Conservation (phyloP, 83 land plant genomes). For the Diphasiastrum complanatum region DNA sequence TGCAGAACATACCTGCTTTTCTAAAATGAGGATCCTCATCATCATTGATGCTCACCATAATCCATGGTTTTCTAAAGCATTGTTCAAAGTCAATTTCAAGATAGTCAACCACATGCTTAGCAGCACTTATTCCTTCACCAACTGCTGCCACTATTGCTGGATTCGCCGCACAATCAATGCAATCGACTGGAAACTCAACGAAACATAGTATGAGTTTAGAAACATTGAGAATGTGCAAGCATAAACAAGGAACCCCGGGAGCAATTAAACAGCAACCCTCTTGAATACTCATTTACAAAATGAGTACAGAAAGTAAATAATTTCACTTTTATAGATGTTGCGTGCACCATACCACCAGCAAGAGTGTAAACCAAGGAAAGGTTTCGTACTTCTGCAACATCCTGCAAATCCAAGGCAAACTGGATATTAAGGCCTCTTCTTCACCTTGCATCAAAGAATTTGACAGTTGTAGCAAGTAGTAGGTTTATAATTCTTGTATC, state of each 20-base stretch:
- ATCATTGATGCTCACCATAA: slow-evolving; percentile 94
- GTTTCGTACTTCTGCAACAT: slow-evolving; percentile 79
- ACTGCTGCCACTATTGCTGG: slow-evolving; percentile 73
- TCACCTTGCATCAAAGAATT: too few species aligned
- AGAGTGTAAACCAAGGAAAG: slow-evolving; percentile 88
- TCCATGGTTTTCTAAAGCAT: slow-evolving; percentile 61
- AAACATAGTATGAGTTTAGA: neutral
- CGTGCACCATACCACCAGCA: slow-evolving; percentile 59
- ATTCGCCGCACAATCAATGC: slow-evolving; percentile 98
- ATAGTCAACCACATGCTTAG: slow-evolving; percentile 31
- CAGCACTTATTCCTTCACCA: slow-evolving; percentile 69
- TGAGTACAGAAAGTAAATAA: too few species aligned
- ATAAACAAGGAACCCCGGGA: too few species aligned
- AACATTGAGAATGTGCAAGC: too few species aligned
- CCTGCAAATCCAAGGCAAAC: slow-evolving; percentile 40
- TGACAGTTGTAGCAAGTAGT: too few species aligned
- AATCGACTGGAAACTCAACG: slow-evolving; percentile 71
- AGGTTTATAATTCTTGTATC: too few species aligned
- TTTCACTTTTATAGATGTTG: too few species aligned
- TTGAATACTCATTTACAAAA: too few species aligned
- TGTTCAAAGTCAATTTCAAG: slow-evolving; percentile 3
- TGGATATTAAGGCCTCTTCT: neutral
- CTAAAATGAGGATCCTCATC: slow-evolving; percentile 87
- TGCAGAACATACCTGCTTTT: slow-evolving; percentile 58
- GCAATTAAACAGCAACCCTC: too few species aligned